Base-by-base conservation (phyloP, 257 asterid species). In the Apocynum venetum region DNA sequence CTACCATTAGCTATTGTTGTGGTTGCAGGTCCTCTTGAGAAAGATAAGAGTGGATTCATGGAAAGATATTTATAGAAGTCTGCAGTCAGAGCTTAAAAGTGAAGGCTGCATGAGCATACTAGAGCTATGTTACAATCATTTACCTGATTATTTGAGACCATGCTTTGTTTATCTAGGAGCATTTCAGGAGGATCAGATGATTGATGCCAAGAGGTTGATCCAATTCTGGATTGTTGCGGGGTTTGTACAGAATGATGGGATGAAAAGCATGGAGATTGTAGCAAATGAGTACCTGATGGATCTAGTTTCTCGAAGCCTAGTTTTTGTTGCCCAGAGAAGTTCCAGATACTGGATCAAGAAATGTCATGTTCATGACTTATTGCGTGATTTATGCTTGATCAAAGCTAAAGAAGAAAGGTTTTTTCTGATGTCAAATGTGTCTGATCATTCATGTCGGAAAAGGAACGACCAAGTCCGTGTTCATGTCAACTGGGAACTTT, bases 101-200 rank as follows among this genome's bases (percentile, higher is more conserved):
- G 69, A 51, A 60, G 51, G 46, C n/a, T 73, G 44, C 12, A 73
- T 70, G 82, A 35, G 35, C 10, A 20, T 79, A 2, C 68, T 76
- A n/a, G 69, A 72, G 17, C 20, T 52, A 7, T 53, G 63, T 59
- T 73, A 66, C 53, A 25, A 25, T 25, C 31, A 25, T 25, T 25
- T 25, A 0, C 31, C 31, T 0, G 31, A 25, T 25, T 25, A 25
- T 25, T 25, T 25, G 31, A 25, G 31, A 25, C 31, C 31, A 25
- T 25, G 31, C 31, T 25, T 25, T 25, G 31, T 25, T 25, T 25
- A 25, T 25, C 31, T 25, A 25, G 31, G 31, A 25, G 31, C 31
- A 25, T 25, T 25, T 25, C 31, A 25, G 31, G 31, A 25, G 31
- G 31, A 25, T 25, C 31, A 25, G 31, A 25, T 25, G 31, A 25